Evolutionary conservation across 768 basidiomycete genomes (phyloP).

Genomic region (Candolleomyces aberdarensis): DNA sequence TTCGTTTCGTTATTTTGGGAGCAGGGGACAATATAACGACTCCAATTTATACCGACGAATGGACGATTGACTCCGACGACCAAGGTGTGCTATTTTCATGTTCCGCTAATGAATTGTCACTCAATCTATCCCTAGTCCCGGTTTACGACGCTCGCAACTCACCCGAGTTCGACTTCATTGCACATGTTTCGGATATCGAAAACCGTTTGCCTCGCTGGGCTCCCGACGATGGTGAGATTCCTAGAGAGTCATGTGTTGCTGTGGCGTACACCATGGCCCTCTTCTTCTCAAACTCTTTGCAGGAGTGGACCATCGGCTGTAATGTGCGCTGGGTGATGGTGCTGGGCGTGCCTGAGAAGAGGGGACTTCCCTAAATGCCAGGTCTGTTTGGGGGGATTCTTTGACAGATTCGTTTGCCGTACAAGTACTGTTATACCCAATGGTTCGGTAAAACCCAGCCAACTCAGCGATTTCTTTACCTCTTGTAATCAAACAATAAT

Average conservation of each 20-base stretch:
- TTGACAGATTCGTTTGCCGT: neutral
- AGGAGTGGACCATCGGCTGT: neutral
- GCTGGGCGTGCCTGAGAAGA: neutral
- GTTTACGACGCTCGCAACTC: slow-evolving; percentile 1
- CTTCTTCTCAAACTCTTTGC: neutral
- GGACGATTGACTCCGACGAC: no score
- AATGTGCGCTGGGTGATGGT: slow-evolving; percentile 6
- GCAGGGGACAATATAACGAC: no score
- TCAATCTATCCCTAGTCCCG: neutral
- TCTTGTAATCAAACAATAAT: no score
- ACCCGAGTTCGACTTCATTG: neutral
- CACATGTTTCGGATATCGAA: neutral
- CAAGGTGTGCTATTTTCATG: no score
- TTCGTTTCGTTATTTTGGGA: no score
- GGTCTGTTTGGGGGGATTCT: no score
- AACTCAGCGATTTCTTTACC: no score
- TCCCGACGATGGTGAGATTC: neutral
- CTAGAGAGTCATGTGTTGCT: neutral
- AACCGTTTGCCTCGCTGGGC: neutral
- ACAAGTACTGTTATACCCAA: no score
- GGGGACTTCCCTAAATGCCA: no score
- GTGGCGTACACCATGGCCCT: slow-evolving; percentile 2
- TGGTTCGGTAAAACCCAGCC: no score
- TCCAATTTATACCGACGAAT: no score
- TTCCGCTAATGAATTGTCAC: no score